Percentiles rank a stretch among this genome's conserved stretches.
Evolutionary conservation across 352 stramenopile species (phyloP).

Genomic region (Globisporangium polare): DNA sequence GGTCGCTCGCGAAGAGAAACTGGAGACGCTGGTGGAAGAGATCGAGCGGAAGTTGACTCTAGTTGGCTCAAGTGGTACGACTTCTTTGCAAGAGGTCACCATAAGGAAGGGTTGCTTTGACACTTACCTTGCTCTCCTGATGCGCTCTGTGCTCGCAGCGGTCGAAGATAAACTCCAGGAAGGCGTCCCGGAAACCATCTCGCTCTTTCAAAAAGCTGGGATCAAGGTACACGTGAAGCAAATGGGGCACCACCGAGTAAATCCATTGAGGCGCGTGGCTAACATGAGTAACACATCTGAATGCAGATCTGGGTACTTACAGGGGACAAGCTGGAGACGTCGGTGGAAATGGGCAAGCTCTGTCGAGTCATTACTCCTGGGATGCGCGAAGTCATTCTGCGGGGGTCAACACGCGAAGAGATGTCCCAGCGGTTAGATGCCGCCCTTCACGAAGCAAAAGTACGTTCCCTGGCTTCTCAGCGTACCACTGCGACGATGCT

Average conservation of each 20-base stretch:
- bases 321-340: slow-evolving; percentile 98
- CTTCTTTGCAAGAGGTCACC: not conserved
- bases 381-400: slow-evolving; percentile 77
- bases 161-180: slow-evolving; percentile 98
- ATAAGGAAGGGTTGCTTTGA: slow-evolving; percentile 1
- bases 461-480: slow-evolving; percentile 9
- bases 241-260: not conserved
- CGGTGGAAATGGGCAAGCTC: slow-evolving; percentile 96
- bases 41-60: slow-evolving; percentile 83
- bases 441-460: slow-evolving; percentile 40
- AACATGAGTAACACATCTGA: not conserved
- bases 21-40: slow-evolving; percentile 56
- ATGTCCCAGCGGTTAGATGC: slow-evolving; percentile 51
- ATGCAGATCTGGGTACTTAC: slow-evolving; percentile 92
- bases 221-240: slow-evolving; percentile 89
- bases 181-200: slow-evolving; percentile 93
- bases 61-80: slow-evolving; percentile 81
- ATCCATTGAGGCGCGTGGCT: not conserved
- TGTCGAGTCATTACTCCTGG: slow-evolving; percentile 79
- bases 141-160: slow-evolving; percentile 30
- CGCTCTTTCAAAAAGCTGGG: slow-evolving; percentile 84
- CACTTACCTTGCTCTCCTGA: not conserved
- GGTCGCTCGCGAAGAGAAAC: slow-evolving; percentile 53
- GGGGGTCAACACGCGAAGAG: slow-evolving; percentile 34
- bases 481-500: not conserved